Evolutionary conservation across 257 asterid species (phyloP), one percentile per base, ranked within the genome.

Genomic region (Echium plantagineum): DNA sequence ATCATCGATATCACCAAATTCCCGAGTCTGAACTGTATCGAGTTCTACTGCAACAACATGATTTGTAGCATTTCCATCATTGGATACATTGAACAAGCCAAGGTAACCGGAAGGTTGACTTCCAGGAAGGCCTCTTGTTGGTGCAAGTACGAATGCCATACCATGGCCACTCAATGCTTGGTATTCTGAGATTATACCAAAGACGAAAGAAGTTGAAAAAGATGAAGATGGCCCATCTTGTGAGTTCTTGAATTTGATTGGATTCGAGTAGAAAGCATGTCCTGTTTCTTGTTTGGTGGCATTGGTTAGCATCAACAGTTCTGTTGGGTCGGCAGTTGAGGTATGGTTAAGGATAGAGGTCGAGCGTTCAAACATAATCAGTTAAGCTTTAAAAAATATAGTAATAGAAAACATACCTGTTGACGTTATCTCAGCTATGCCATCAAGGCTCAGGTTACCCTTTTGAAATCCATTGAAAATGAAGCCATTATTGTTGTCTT

Each of bases 11-110:
- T 86, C 89, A 8, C 47, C 24, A 17, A 80, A 76, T 30, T 79
- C 89, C 0, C 32, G 0, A 63, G 74, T 81, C 59, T 54, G 71
- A 48, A 79, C 35, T 12, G 93, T 81, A 30, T 86, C 95, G 21
- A 83, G 75, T 63, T 86, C 95, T 12, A 86, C 78, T 0, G 87
- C 89, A 6, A 83, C 57, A 1, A 86, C 70, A 55, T 83, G 87
- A 49, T 83, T 86, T 9, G 81, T 70, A 1, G 4, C 2, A 32
- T 73, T 70, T 1, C 89, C 95, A 18, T 73, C 69, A 71, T 77
- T 81, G 51, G 75, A 26, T 4, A 61, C 70, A 15, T 83, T 83
- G 59, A 86, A 76, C n/a, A 79, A 73, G 38, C 95, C 93, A 35
- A 86, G 71, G 69, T 75, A 83, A 15, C 74, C 66, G 38, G 76